Evolutionary conservation across 2,329 filamentous ascomycete species (phyloP), one percentile per base, ranked within the genome.

Genomic region (Talaromyces verruculosus): DNA sequence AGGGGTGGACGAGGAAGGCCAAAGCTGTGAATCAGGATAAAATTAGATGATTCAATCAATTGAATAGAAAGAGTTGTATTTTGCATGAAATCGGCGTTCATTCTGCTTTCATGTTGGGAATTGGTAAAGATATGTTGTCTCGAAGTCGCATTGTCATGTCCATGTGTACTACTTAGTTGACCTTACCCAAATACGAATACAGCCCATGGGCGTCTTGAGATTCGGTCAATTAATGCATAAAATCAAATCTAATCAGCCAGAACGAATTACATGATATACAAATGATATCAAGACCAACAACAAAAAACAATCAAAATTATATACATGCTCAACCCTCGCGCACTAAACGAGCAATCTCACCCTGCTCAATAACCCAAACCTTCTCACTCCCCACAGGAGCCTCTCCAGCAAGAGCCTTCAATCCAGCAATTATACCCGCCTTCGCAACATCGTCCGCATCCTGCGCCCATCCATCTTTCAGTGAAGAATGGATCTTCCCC

Each of bases 381-480:
- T 80, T 81, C 63, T 80, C 75, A 70, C 72, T 73, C 2, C 76
- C 77, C 45, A 68, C 71, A 41, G 76, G 77, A 43, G 77, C 73
- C 67, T 81, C 74, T 1, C 78, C 79, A 19, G 78, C 73, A 35
- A 81, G 68, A 5, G 77, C 78, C 70, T 77, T 80, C 19, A 81
- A 65, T 0, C 78, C 75, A 22, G 76, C 74, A 64, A 72, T 77
- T 7, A 79, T 74, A 13, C 74, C 74, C 10, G 76, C 74, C 53
- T 82, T 81, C 77, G 75, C 82, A 78, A 96, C 92, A 39, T 90
- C 85, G 65, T 88, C 85, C 5, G 86, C 88, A 61, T 95, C 91
- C 80, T 95, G 91, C 1, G 87, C 91, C 77, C 91, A 84, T 6
- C 76, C 79, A 73, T 96, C 88, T 79, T 88, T 87, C 68, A 88